Percentiles rank a stretch among this genome's conserved stretches.
Conservation (phyloP, 2,329 filamentous ascomycete genomes). For the Colletotrichum phormii region DNA sequence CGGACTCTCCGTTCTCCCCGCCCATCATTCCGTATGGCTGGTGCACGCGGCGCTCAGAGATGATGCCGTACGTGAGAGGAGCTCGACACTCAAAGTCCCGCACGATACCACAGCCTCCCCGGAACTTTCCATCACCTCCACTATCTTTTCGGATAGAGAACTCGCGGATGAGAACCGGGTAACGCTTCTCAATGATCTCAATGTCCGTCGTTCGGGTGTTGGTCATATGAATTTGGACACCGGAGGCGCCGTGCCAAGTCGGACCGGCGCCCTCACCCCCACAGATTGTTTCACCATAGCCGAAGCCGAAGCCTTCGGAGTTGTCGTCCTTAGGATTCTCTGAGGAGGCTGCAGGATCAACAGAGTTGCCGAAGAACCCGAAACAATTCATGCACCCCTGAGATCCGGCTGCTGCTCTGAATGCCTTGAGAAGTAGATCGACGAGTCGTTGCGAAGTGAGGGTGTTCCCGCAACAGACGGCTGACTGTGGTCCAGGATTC, state of each 20-base stretch:
- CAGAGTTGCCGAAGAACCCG: background rate
- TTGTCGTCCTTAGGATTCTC: constrained; percentile 71
- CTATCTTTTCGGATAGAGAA: constrained; percentile 44
- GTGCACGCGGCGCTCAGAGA: too few species aligned
- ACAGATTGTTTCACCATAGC: constrained; percentile 49
- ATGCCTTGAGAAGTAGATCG: background rate
- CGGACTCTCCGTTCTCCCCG: background rate
- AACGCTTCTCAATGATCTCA: constrained; percentile 50
- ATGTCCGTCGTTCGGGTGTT: constrained; percentile 51
- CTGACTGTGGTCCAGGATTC: too few species aligned
- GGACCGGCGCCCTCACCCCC: constrained; percentile 47
- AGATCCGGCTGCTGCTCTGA: background rate
- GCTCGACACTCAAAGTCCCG: background rate
- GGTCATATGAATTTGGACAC: constrained; percentile 51
- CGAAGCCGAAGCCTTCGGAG: constrained; percentile 80
- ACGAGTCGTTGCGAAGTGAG: background rate
- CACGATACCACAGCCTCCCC: background rate
- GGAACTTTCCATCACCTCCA: background rate
- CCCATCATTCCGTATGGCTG: background rate
- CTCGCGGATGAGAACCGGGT: constrained; percentile 47
- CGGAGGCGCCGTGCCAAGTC: constrained; percentile 44
- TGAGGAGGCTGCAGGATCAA: constrained; percentile 59
- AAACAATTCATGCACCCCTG: background rate
- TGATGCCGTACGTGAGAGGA: background rate
- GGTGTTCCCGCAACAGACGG: too few species aligned